Evolutionary conservation across 2,329 filamentous ascomycete species (phyloP), one percentile per base, ranked within the genome.

Genomic region (Colletotrichum ledebouriae): DNA sequence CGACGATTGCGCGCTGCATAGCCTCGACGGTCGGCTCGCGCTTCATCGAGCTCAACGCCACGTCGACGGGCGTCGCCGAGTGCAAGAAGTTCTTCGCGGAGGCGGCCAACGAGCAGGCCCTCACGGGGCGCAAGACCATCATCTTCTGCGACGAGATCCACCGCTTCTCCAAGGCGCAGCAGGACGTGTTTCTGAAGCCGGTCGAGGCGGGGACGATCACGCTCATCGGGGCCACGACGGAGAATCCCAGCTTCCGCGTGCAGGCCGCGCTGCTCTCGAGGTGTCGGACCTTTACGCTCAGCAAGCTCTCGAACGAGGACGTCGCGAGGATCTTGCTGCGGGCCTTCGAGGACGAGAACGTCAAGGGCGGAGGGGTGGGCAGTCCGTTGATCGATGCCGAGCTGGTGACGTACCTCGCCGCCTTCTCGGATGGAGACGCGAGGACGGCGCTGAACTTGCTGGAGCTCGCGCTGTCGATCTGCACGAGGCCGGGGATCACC

Each of bases 61-160:
- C 95, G 2, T 94, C 89, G 73, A 91, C 91, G 6, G 95, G 94
- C 2, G 92, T 98, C 17, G 90, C 87, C 25, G 95, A 98, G 78
- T 94, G 92, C 85, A 97, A 98, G 81, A 96, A 94, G 83, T 86
- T 98, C 62, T 98, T 98, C 75, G 83, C 85, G 22, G 94, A 98
- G 72, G 94, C 96, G 0, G 89, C 88, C 68, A 92, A 90, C 74
- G 96, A 98, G 77, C 81, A 94, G 53, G 82, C 85, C 1, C 83
- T 98, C 59, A 97, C 94, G 0, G 95, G 95, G 1, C 87, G 94
- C 70, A 95, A 93, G 81, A 98, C 96, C 0, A 97, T 99, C 71
- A 89, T 99, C 71, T 99, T 99, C 78, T 98, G 95, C 81, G 96
- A 99, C 81, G 96, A 98, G 83, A 96, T 98, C 55, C 94, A 97